Base-by-base conservation (phyloP, 1,139 yeast species). In the Zhuliangozyma blackwelliae region DNA sequence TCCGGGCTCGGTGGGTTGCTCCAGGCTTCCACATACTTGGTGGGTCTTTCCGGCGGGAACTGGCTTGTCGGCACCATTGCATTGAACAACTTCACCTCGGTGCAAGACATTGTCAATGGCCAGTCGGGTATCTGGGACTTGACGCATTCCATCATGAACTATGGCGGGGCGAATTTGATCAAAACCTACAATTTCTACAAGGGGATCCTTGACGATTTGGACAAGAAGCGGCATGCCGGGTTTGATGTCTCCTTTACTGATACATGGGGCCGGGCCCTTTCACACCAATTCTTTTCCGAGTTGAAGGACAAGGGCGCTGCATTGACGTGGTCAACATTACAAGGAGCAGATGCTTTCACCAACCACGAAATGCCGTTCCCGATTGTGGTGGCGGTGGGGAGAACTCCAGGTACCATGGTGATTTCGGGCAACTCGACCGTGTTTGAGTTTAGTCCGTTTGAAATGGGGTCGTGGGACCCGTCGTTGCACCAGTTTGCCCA, bases 401-500 rank as follows among this genome's bases (percentile, higher is more conserved):
- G 96, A 64, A 71, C 79, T 19, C 95, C 95, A 10, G 81, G 78
- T 28, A 61, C 81, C 7, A 40, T 47, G 7, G 68, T 82, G 38
- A 63, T 82, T 38, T 71, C 77, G 49, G 63, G 68, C 11, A 88
- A 84, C 55, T 79, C 92, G 8, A 82, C 95, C 1, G 72, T 83
- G 11, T 79, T 85, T 45, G 97, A 89, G 59, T 68, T 85, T 51
- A 84, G 76, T 44, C 90, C 97, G 2, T 86, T 65, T 50, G 96
- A 89, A 61, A 57, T 88, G 59, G 96, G 96, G 7, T 81, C 94
- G 25, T 88, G 95, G 94, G 96, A 89, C 55, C 84, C 88, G 28
- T 70, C 85, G 0, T 59, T 87, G 34, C 69, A 75, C 43, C 72
- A 82, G 20, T 88, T 89, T 62, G 68, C 82, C 20, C 80, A 82